Base-by-base conservation (phyloP, 2,329 filamentous ascomycete species). In the Pseudocercospora fijiensis region DNA sequence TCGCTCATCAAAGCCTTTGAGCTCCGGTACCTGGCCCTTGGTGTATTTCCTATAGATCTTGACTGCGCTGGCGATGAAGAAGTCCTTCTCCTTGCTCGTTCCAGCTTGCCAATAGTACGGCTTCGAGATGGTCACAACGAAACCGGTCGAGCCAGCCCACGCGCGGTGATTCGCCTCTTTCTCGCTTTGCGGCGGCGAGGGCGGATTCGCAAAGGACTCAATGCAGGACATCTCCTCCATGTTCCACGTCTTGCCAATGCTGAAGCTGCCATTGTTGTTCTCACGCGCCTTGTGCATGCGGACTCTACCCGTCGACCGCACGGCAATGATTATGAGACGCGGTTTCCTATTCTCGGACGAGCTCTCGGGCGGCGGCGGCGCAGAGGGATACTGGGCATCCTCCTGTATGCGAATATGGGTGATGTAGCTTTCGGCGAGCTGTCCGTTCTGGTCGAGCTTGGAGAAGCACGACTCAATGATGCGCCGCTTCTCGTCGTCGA, bases 31-130 rank as follows among this genome's bases (percentile, higher is more conserved):
- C 72, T 88, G 90, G 11, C 94, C 94, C 27, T 91, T 90, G 0
- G 95, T 98, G 75, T 98, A 99, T 78, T 98, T 99, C 72, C 88
- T 88, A 76, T 91, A 99, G 69, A 99, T 97, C 78, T 98, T 99
- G 74, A 98, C 87, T 70, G 98, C 80, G 77, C 93, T 97, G 33
- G 91, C 92, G 73, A 99, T 95, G 78, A 99, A 99, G 79, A 98
- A 98, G 75, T 96, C 94, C 82, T 97, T 98, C 79, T 99, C 95
- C 80, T 97, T 97, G 59, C 91, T 85, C 0, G 91, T 95, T 68
- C 92, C 88, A 33, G 95, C 92, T 77, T 96, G 88, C 95, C 95
- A 99, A 77, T 95, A 99, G 78, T 99, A 99, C 0, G 92, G 90
- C 77, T 99, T 99, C 26, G 90, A 89, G 27, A 99, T 85, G 1